Percentiles rank a stretch among this genome's conserved stretches.
Conservation (phyloP, 1,139 yeast genomes). For the Pichia terricola region DNA sequence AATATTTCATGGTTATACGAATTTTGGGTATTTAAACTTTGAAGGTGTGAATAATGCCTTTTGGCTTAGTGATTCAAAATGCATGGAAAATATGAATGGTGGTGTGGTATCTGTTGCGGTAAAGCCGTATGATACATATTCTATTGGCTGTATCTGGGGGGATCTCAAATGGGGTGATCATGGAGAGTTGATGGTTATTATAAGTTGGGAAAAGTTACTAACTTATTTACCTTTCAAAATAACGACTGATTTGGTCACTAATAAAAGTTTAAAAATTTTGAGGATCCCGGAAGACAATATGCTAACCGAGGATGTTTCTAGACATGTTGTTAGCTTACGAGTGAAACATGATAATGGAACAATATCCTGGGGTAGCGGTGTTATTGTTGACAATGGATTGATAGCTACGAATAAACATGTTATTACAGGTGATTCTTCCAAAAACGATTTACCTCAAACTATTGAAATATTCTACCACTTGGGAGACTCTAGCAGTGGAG, state of each 20-base stretch:
- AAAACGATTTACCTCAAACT: constrained; percentile 11
- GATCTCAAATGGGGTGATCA: constrained; percentile 45
- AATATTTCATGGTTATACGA: constrained; percentile 38
- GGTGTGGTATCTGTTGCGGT: constrained; percentile 31
- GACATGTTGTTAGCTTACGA: constrained; percentile 16
- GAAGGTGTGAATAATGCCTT: constrained; percentile 21
- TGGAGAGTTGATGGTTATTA: constrained; percentile 44
- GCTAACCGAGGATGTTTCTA: too few relatives aligned
- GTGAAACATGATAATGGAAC: constrained; percentile 19
- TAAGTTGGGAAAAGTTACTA: constrained; percentile 35
- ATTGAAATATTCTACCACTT: constrained; percentile 18
- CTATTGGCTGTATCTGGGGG: constrained; percentile 49
- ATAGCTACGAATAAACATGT: constrained; percentile 41
- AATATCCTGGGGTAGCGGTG: constrained; percentile 39
- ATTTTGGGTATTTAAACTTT: constrained; percentile 39
- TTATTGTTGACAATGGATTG: constrained; percentile 26
- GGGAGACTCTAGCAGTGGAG: background rate
- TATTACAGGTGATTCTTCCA: constrained; percentile 18
- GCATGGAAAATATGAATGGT: constrained; percentile 59
- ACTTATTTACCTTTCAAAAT: background rate
- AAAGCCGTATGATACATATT: constrained; percentile 1
- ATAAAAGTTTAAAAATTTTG: background rate
- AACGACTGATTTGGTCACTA: too few relatives aligned
- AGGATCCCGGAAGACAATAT: background rate
- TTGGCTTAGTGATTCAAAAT: constrained; percentile 44